Percentiles rank a stretch among this genome's conserved stretches.
These are phyloP conservation scores for Fusarium sulawesiense DNA, from an alignment of 2,329 filamentous ascomycete species.

Conservation along the genomic window DNA sequence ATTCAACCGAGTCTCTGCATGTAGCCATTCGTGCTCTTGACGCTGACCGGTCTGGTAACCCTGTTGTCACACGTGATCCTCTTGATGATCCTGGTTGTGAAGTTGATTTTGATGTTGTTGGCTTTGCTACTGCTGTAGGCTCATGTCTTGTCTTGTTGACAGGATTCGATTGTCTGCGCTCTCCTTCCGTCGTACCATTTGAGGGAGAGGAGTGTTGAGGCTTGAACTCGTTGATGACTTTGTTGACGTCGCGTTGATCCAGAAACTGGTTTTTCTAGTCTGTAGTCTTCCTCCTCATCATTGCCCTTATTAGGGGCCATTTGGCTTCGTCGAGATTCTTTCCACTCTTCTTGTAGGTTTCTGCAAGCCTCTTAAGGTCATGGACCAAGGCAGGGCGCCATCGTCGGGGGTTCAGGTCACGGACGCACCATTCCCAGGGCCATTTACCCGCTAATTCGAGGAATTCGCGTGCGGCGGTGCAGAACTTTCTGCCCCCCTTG, in stretches of 20 bases:
- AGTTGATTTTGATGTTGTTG: neutral
- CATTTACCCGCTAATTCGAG: neutral
- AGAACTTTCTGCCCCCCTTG: neutral
- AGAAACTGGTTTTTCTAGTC: neutral
- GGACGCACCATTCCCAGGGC: neutral
- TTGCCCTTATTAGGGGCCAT: neutral
- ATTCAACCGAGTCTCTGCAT: neutral
- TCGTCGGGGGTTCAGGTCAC: neutral
- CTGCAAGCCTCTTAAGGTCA: neutral
- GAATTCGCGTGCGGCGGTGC: neutral
- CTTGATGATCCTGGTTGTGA: neutral
- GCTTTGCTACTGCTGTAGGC: neutral
- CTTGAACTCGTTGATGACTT: neutral
- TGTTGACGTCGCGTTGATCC: neutral
- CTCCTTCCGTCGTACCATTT: neutral
- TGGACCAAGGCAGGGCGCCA: neutral
- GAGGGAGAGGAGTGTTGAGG: neutral
- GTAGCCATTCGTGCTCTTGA: neutral
- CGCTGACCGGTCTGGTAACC: neutral
- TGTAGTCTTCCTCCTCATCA: neutral
- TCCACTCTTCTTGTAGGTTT: neutral
- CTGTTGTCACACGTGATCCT: neutral
- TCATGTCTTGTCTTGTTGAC: neutral
- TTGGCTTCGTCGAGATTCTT: neutral
- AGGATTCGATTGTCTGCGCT: neutral